These are phyloP conservation scores for Smallanthus sonchifolius DNA, from an alignment of 129 eudicot genomes.

Conservation along the genomic window DNA sequence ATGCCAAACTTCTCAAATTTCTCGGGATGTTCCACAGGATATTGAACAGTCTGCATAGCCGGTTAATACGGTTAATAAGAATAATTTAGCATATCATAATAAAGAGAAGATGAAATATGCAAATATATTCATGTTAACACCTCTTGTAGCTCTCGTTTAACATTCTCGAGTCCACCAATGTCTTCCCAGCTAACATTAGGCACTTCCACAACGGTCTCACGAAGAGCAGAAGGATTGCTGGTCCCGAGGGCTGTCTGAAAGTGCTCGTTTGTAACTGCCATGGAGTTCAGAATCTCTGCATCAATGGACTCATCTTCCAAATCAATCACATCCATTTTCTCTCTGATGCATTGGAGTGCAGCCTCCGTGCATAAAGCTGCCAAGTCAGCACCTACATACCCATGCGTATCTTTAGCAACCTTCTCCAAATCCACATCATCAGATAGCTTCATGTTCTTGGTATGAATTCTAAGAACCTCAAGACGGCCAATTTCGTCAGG, in stretches of 20 bases:
- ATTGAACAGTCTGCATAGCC: constrained; percentile 77
- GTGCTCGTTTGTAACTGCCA: constrained; percentile 66
- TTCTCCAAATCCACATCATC: constrained; percentile 92
- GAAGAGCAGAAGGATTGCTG: constrained; percentile 71
- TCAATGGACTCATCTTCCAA: constrained; percentile 63
- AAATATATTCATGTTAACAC: constrained; percentile 15
- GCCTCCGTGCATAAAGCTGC: constrained; percentile 84
- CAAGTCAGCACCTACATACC: constrained; percentile 92
- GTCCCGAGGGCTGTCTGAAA: constrained; percentile 64
- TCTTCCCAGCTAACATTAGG: constrained; percentile 72
- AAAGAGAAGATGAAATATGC: not conserved
- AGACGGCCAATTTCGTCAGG: constrained; percentile 62
- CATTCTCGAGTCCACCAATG: constrained; percentile 84
- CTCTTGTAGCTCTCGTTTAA: constrained; percentile 86
- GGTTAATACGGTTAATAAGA: not conserved
- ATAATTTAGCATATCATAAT: not conserved
- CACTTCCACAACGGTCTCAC: constrained; percentile 79
- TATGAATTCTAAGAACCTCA: constrained; percentile 58
- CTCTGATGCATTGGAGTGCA: constrained; percentile 69
- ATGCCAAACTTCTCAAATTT: constrained; percentile 81
- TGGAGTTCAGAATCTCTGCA: constrained; percentile 66
- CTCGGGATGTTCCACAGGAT: constrained; percentile 96
- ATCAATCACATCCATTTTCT: constrained; percentile 74
- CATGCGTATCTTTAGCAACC: constrained; percentile 78
- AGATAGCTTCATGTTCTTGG: constrained; percentile 67